A percentile compares a stretch with the other conserved stretches of the same genome.
Evolutionary conservation across 2,329 filamentous ascomycete species (phyloP).

Genomic region (Paecilomyces fulvus): DNA sequence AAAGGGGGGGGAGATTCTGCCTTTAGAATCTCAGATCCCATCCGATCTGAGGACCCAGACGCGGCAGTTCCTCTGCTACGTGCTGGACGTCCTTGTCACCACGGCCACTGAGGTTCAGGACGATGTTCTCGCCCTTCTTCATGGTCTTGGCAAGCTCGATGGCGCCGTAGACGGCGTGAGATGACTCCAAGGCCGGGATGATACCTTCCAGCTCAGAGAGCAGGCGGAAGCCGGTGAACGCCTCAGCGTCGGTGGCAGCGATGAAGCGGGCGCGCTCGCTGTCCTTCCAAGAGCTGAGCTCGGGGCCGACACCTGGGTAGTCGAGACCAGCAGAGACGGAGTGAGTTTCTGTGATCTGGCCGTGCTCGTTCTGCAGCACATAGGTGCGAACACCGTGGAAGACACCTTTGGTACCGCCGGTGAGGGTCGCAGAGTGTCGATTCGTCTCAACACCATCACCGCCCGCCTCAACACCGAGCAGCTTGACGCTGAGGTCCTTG

Average conservation of each 20-base stretch:
- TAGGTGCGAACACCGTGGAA: constrained; percentile 95
- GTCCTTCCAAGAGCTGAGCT: constrained; percentile 90
- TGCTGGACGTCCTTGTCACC: constrained; percentile 99
- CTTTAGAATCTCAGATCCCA: constrained; percentile 41
- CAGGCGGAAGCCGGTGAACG: constrained; percentile 76
- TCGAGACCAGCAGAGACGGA: constrained; percentile 94
- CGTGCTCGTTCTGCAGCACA: constrained; percentile 83
- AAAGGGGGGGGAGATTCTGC: not conserved
- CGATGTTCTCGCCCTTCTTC: constrained; percentile 78
- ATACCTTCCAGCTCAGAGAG: constrained; percentile 88
- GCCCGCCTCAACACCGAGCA: constrained; percentile 89
- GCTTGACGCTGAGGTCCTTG: constrained; percentile 73
- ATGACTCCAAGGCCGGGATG: constrained; percentile 88
- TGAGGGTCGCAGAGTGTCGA: constrained; percentile 80
- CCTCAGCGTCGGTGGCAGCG: constrained; percentile 83
- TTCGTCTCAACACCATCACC: constrained; percentile 83
- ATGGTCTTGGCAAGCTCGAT: constrained; percentile 88
- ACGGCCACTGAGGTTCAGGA: constrained; percentile 86
- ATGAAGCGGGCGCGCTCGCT: constrained; percentile 77
- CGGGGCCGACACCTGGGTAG: constrained; percentile 93
- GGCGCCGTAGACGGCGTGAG: constrained; percentile 84
- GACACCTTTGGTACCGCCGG: constrained; percentile 80
- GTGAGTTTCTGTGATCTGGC: constrained; percentile 91
- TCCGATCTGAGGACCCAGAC: constrained; percentile 77
- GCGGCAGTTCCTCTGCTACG: constrained; percentile 87